Conservation (phyloP, 306 rosid genomes). For the Alnus glutinosa region DNA sequence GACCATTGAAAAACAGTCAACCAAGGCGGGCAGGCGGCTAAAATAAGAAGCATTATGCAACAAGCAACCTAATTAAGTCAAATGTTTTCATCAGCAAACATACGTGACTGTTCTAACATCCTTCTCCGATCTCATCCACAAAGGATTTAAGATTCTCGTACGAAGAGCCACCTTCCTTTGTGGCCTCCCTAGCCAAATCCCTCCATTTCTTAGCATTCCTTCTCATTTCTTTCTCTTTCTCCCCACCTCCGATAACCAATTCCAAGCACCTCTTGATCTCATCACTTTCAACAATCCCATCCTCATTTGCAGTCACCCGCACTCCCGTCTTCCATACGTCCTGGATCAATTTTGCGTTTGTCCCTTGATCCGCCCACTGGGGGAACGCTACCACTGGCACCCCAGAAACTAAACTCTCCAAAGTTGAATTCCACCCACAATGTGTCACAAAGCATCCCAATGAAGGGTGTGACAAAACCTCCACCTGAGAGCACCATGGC, state of each 20-base stretch:
- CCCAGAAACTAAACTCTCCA: constrained; percentile 49
- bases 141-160: constrained; percentile 31
- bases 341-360: constrained; percentile 49
- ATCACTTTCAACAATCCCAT: constrained; percentile 31
- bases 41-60: too few species aligned
- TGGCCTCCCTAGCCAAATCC: constrained; percentile 39
- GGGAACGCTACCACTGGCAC: constrained; percentile 55
- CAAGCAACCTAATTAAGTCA: too few species aligned
- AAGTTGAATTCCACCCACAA: constrained; percentile 61
- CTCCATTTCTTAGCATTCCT: constrained; percentile 47
- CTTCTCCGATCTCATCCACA: constrained; percentile 11
- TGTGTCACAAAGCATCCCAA: constrained; percentile 58
- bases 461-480: constrained; percentile 50
- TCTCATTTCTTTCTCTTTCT: constrained; percentile 34
- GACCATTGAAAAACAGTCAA: too few species aligned
- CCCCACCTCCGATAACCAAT: constrained; percentile 42
- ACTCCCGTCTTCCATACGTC: constrained; percentile 57
- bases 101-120: too few species aligned
- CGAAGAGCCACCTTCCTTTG: constrained; percentile 49
- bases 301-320: constrained; percentile 35
- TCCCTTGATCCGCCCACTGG: constrained; percentile 54
- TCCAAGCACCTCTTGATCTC: constrained; percentile 56
- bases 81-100: too few species aligned
- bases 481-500: constrained; percentile 59
- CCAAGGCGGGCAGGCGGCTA: too few species aligned